These are phyloP conservation scores for Sugiyamaella valdiviana DNA, from an alignment of 805 yeast species.

Conservation along the genomic window DNA sequence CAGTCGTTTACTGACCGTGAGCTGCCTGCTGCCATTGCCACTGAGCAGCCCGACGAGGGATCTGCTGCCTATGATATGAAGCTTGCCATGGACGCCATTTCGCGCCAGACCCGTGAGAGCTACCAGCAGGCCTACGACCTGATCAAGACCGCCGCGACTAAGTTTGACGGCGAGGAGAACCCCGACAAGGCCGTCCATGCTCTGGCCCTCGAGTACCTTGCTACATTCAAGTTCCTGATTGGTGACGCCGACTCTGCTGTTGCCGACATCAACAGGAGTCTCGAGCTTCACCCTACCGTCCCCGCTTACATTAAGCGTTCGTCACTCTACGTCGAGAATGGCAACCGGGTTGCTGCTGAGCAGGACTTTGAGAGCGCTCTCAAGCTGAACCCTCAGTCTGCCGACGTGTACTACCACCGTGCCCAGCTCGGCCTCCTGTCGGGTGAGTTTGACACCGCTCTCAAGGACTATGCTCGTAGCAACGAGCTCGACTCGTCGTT, in stretches of 20 bases:
- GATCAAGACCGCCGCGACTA: constrained; percentile 30
- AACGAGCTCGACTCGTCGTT: constrained; percentile 67
- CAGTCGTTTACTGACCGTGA: constrained; percentile 69
- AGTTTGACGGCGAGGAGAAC: constrained; percentile 15
- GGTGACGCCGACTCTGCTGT: constrained; percentile 63
- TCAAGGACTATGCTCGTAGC: constrained; percentile 67
- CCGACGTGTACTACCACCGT: constrained; percentile 87
- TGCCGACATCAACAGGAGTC: constrained; percentile 55
- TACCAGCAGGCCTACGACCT: constrained; percentile 56
- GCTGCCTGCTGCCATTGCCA: constrained; percentile 40
- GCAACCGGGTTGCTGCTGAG: constrained; percentile 52
- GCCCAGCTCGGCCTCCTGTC: constrained; percentile 87
- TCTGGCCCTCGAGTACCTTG: constrained; percentile 75
- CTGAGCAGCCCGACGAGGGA: constrained; percentile 44
- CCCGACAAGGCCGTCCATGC: constrained; percentile 39
- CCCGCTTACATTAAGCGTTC: constrained; percentile 75
- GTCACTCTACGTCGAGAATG: constrained; percentile 73
- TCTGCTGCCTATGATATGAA: constrained; percentile 60
- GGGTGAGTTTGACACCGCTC: constrained; percentile 67
- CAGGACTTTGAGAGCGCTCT: constrained; percentile 68
- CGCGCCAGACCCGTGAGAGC: constrained; percentile 44
- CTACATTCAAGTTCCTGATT: constrained; percentile 77
- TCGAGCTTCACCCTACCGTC: constrained; percentile 59
- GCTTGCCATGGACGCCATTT: constrained; percentile 56
- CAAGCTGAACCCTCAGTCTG: constrained; percentile 57